Evolutionary conservation across 164 flowering plant genomes (phyloP).

Genomic region (Nymphaea colorata): DNA sequence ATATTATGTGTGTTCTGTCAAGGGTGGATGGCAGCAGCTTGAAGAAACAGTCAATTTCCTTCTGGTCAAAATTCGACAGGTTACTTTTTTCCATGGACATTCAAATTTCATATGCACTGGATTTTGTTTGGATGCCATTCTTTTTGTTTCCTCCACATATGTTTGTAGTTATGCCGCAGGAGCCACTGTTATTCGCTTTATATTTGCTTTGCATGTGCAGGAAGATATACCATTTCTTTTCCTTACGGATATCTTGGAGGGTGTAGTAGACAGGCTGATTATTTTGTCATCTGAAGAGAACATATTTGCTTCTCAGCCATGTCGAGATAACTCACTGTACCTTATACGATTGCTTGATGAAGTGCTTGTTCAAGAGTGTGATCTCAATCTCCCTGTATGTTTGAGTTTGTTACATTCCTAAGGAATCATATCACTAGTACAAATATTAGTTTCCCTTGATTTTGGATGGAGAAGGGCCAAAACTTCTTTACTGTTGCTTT

Average conservation of each 20-base stretch:
- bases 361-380: slow-evolving; percentile 68
- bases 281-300: slow-evolving; percentile 56
- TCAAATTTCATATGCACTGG: too few species aligned
- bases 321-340: slow-evolving; percentile 88
- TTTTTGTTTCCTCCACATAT: too few species aligned
- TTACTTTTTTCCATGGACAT: slow-evolving; percentile 11
- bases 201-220: slow-evolving; percentile 27
- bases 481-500: background rate
- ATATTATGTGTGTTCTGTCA: slow-evolving; percentile 55
- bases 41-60: slow-evolving; percentile 87
- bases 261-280: slow-evolving; percentile 48
- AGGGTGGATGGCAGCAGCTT: slow-evolving; percentile 98
- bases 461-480: too few species aligned
- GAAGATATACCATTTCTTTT: slow-evolving; percentile 34
- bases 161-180: too few species aligned
- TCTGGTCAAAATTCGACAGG: slow-evolving; percentile 47
- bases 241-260: slow-evolving; percentile 70
- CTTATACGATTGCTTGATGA: slow-evolving; percentile 79
- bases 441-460: too few species aligned
- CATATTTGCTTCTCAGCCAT: slow-evolving; percentile 72
- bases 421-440: too few species aligned
- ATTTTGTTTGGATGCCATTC: too few species aligned
- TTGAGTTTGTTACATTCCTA: background rate
- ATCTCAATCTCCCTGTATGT: slow-evolving; percentile 64
- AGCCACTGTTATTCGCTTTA: background rate